These are phyloP conservation scores for Alternaria dauci DNA, from an alignment of 2,329 filamentous ascomycete species.

Conservation along the genomic window DNA sequence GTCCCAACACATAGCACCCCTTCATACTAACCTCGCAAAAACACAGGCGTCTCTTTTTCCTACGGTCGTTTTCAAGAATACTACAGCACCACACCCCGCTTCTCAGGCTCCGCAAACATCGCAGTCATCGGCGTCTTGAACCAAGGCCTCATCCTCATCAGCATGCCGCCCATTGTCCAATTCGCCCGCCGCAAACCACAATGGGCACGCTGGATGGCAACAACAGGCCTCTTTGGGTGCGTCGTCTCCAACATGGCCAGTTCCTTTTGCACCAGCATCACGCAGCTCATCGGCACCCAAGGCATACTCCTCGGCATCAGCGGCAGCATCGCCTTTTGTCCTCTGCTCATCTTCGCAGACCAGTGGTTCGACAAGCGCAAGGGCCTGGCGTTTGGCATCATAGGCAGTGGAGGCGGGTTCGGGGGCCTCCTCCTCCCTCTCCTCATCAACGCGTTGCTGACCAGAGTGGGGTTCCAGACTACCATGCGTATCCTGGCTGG, in stretches of 20 bases:
- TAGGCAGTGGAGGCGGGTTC: slow-evolving; percentile 54
- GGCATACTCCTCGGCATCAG: neutral
- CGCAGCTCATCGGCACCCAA: neutral
- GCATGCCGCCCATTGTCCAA: slow-evolving; percentile 49
- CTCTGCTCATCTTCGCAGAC: slow-evolving; percentile 63
- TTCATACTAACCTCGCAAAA: neutral
- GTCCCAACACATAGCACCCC: neutral
- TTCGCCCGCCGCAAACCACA: slow-evolving; percentile 43
- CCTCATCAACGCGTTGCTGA: neutral
- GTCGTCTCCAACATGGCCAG: neutral
- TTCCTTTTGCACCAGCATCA: neutral
- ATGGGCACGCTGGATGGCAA: slow-evolving; percentile 40
- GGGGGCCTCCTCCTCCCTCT: neutral
- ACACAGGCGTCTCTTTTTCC: slow-evolving; percentile 69
- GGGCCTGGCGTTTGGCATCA: slow-evolving; percentile 67
- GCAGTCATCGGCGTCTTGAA: slow-evolving; percentile 71
- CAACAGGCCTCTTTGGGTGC: slow-evolving; percentile 6
- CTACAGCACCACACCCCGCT: slow-evolving; percentile 68
- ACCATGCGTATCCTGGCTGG: neutral
- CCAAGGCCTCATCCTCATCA: slow-evolving; percentile 58
- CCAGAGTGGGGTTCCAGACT: neutral
- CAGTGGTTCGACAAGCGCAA: slow-evolving; percentile 68
- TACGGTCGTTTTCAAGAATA: slow-evolving; percentile 77
- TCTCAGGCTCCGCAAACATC: slow-evolving; percentile 61
- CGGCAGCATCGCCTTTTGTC: slow-evolving; percentile 55